These are phyloP conservation scores for Sarcodon aspratus DNA, from an alignment of 768 basidiomycete species.

Conservation along the genomic window DNA sequence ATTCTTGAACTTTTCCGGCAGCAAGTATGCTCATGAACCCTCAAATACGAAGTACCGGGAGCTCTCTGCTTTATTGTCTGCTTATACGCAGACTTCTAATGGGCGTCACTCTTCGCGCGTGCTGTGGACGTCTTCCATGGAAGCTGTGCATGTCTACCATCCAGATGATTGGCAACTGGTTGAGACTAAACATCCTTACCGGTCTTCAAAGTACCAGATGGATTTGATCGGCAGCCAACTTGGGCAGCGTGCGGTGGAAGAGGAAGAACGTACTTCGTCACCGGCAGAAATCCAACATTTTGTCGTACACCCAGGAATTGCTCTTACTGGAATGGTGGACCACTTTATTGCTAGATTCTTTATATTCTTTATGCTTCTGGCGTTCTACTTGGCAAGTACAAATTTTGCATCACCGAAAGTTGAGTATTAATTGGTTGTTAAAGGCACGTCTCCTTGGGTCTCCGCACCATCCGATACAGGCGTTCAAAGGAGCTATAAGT, in stretches of 20 bases:
- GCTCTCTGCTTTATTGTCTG: conserved; percentile 40
- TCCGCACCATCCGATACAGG: conserved; percentile 45
- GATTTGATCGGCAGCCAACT: conserved; percentile 53
- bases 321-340: conserved; percentile 27
- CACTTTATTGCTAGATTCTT: conserved; percentile 48
- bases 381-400: conserved; percentile 54
- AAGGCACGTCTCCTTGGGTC: conserved; percentile 67
- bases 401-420: not conserved
- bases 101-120: conserved; percentile 36
- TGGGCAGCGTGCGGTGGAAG: conserved; percentile 28
- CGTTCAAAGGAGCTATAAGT: conserved; percentile 57
- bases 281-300: conserved; percentile 34
- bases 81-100: conserved; percentile 3
- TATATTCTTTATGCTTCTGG: conserved; percentile 33
- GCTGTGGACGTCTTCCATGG: conserved; percentile 72
- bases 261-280: not conserved
- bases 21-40: conserved; percentile 1
- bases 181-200: conserved; percentile 51
- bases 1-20: not conserved
- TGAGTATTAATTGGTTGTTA: conserved; percentile 2
- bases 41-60: conserved; percentile 42
- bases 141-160: conserved; percentile 45
- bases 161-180: conserved; percentile 63
- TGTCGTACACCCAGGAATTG: conserved; percentile 48
- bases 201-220: conserved; percentile 66